A percentile compares a stretch with the other conserved stretches of the same genome.
phyloP scores from a whole-genome alignment of 495 filamentous ascomycete species.

The Apiosordaria backusii region DNA sequence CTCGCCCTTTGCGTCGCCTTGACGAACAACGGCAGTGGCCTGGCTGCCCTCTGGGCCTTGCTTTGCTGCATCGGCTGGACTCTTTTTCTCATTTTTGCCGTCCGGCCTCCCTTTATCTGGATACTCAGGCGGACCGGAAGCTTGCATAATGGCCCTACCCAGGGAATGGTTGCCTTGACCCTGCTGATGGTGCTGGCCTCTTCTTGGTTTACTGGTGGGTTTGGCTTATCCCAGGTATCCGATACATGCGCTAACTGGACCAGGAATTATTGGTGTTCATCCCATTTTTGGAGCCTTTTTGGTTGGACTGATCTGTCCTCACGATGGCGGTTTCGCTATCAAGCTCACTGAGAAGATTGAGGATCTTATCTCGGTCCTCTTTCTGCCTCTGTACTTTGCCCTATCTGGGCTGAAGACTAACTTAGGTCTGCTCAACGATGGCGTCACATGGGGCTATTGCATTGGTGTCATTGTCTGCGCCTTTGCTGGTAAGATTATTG shows the following conservation, averaged over 20 bases:
- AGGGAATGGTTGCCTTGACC: conserved; percentile 79
- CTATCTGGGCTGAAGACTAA: conserved; percentile 88
- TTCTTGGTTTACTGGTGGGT: conserved; percentile 81
- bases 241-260: conserved; percentile 17
- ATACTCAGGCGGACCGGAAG: conserved; percentile 68
- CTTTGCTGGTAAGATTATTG: conserved; percentile 80
- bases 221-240: neutral
- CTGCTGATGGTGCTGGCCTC: conserved; percentile 75
- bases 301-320: conserved; percentile 87
- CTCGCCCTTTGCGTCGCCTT: conserved; percentile 91
- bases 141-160: conserved; percentile 86
- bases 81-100: conserved; percentile 68
- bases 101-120: conserved; percentile 77
- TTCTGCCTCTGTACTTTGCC: conserved; percentile 93
- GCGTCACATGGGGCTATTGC: conserved; percentile 90
- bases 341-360: conserved; percentile 95
- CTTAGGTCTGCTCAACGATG: conserved; percentile 76
- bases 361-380: conserved; percentile 83
- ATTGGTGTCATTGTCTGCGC: conserved; percentile 78
- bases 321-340: conserved; percentile 91
- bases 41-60: conserved; percentile 85
- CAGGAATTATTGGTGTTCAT: conserved; percentile 77
- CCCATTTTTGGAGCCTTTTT: conserved; percentile 88
- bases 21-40: conserved; percentile 80
- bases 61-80: conserved; percentile 72